phyloP scores from a whole-genome alignment of 371 early-diverging fungal genomes.

The Rhizopus sp. region DNA sequence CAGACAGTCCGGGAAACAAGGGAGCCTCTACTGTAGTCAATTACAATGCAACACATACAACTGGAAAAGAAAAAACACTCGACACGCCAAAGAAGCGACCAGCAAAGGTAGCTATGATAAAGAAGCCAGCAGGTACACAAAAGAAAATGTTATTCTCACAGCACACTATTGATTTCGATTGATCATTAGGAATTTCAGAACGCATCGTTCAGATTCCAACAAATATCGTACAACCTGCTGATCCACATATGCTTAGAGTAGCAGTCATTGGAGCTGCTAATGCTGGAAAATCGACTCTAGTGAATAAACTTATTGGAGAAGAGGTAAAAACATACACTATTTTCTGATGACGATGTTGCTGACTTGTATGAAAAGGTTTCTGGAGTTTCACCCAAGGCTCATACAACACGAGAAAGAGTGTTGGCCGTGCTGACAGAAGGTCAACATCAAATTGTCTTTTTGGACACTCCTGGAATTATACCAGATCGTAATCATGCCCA shows the following conservation, averaged over 20 bases:
- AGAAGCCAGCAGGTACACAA: conserved; percentile 24
- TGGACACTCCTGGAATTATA: conserved; percentile 71
- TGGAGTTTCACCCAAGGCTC: conserved; percentile 73
- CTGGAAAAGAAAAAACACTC: neutral
- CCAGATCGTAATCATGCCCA: conserved; percentile 41
- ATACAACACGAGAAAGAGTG: conserved; percentile 73
- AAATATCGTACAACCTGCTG: conserved; percentile 59
- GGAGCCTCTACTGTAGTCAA: neutral
- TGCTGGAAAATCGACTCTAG: conserved; percentile 79
- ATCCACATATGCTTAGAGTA: conserved; percentile 64
- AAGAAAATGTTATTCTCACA: neutral
- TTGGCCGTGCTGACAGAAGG: conserved; percentile 60
- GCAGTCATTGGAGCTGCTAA: conserved; percentile 79
- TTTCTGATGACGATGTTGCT: too few species aligned
- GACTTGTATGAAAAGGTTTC: conserved; percentile 43
- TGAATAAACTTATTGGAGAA: conserved; percentile 63
- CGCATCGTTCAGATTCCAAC: conserved; percentile 39
- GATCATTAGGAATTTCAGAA: conserved; percentile 25
- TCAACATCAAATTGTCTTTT: conserved; percentile 62
- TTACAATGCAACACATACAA: neutral
- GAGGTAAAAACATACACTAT: conserved; percentile 11
- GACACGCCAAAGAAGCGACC: neutral
- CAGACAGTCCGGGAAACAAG: neutral
- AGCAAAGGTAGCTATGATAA: neutral
- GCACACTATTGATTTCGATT: neutral